A percentile compares a stretch with the other conserved stretches of the same genome.
phyloP scores from a whole-genome alignment of 495 filamentous ascomycete genomes.

The Penicillium tannophilum region DNA sequence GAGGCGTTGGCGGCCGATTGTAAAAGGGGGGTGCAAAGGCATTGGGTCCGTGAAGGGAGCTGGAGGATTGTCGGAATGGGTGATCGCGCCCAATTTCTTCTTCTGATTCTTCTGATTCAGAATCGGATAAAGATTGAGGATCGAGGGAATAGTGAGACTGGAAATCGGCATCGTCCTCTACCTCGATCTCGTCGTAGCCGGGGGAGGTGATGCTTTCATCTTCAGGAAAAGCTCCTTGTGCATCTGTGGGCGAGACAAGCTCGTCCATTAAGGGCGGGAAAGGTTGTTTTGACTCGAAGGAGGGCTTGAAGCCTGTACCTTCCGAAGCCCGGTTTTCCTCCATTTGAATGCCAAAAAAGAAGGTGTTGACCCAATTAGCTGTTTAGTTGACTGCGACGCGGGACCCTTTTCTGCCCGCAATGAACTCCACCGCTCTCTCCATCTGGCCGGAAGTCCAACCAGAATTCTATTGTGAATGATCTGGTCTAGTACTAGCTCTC shows the following conservation, averaged over 20 bases:
- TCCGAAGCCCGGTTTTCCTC: slow-evolving; percentile 14
- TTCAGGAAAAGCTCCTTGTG: slow-evolving; percentile 28
- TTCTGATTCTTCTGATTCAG: slow-evolving; percentile 41
- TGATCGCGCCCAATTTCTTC: slow-evolving; percentile 40
- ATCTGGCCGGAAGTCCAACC: too few species aligned
- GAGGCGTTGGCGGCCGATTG: slow-evolving; percentile 81
- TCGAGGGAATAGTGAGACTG: slow-evolving; percentile 50
- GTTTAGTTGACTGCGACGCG: background rate
- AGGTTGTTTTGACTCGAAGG: slow-evolving; percentile 42
- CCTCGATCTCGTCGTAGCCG: slow-evolving; percentile 36
- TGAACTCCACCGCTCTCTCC: slow-evolving; percentile 6
- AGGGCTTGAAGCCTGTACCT: slow-evolving; percentile 12
- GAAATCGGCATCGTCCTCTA: slow-evolving; percentile 48
- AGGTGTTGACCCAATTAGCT: background rate
- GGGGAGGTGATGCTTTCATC: slow-evolving; percentile 36
- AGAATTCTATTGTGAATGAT: too few species aligned
- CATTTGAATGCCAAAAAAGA: background rate
- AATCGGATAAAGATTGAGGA: slow-evolving; percentile 43
- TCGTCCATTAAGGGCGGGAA: slow-evolving; percentile 44
- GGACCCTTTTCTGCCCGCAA: slow-evolving; percentile 14
- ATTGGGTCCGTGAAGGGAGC: slow-evolving; percentile 48
- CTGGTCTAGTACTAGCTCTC: too few species aligned
- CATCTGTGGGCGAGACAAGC: slow-evolving; percentile 27
- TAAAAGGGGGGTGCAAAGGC: slow-evolving; percentile 88
- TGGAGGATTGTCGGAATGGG: slow-evolving; percentile 45